Base-by-base conservation (phyloP, 345 rosid species). In the Bretschneidera sinensis region DNA sequence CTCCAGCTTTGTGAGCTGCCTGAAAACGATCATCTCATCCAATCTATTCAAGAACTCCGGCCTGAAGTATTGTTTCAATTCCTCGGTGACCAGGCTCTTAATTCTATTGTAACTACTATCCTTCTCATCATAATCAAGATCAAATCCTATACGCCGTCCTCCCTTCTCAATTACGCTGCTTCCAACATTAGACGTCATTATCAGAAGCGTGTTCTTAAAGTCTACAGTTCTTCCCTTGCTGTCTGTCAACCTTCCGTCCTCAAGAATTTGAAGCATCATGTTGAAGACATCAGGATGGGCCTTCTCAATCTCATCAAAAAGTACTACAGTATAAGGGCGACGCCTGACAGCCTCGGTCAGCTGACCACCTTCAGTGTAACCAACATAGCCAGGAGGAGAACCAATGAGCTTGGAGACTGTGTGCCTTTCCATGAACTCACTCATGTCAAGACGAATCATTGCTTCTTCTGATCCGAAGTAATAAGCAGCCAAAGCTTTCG, bases 261-360 rank as follows among this genome's bases (percentile, higher is more conserved):
- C 99, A 0, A 94, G 89, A 62, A 94, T 90, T 62, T 94, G 99
- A 79, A 94, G 99, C 97, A 94, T 91, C 91, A 91, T 88, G 83
- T 94, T 91, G 75, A 94, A 94, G 63, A 94, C 99, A 72, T 94
- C 99, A 0, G 99, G 96, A 66, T 94, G 97, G 20, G 99, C 99
- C 74, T 94, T 94, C 71, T 94, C 99, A 2, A 94, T 91, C 81
- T 94, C 99, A 23, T 94, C 99, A 56, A 91, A 91, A 54, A 94
- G 87, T 16, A 94, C 95, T 0, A 94, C 95, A 0, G 91, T 86
- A 68, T 91, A 91, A 0, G 97, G 99, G 47, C 96, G 88, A 22
- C 97, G 96, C 43, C 99, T 69, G 61, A 94, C 99, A 21, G 97
- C 99, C 74, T 94, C 99, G 0, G 99, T 94, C 60, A 91, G 69